Conservation (phyloP, 192 early-diverging fungal genomes). For the Pilobolus umbonatus region DNA sequence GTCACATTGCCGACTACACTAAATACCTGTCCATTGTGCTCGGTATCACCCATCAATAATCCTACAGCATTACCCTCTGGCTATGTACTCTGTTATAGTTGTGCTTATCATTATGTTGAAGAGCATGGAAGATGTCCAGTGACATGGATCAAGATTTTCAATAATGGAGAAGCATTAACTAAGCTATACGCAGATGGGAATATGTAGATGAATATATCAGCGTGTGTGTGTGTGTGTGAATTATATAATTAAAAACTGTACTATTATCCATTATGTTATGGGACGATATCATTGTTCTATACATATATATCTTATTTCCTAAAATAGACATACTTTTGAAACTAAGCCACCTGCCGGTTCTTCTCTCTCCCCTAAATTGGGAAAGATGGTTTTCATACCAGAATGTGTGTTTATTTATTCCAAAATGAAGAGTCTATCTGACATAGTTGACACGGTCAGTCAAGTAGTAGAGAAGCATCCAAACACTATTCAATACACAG, state of each 20-base stretch:
- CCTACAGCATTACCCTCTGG: constrained; percentile 83
- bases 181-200: constrained; percentile 56
- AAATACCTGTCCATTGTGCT: constrained; percentile 79
- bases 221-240: too few species aligned
- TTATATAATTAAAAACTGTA: too few species aligned
- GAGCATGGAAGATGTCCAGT: constrained; percentile 75
- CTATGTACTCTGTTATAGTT: constrained; percentile 93
- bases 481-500: constrained; percentile 22
- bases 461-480: not conserved
- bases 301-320: too few species aligned
- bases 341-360: too few species aligned
- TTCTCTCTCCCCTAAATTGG: too few species aligned
- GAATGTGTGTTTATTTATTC: too few species aligned
- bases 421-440: too few species aligned
- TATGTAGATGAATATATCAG: too few species aligned
- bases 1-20: constrained; percentile 63
- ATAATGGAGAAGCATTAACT: constrained; percentile 49
- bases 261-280: too few species aligned
- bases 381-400: too few species aligned
- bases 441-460: not conserved
- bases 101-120: constrained; percentile 72
- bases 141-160: constrained; percentile 48
- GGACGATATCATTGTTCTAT: too few species aligned
- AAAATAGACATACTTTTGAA: too few species aligned
- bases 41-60: constrained; percentile 61